phyloP scores from a whole-genome alignment of 208 protist species.

The Trypanosomatidae sp. region DNA sequence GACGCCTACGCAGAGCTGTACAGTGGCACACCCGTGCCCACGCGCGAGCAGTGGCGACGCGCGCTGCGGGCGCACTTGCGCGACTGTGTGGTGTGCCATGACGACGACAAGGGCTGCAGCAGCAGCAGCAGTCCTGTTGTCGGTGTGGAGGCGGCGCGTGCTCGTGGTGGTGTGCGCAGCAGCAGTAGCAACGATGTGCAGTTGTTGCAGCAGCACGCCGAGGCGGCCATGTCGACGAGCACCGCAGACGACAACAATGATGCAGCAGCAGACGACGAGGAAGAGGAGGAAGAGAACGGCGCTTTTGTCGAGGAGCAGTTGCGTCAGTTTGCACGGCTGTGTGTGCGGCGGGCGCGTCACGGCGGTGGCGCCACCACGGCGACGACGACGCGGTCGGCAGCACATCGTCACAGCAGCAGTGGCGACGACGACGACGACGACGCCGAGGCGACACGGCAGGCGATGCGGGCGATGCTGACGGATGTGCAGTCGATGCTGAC shows the following conservation, averaged over 20 bases:
- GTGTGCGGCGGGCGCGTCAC: constrained; percentile 15
- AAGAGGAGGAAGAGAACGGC: constrained; percentile 22
- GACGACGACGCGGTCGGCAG: too few relatives aligned
- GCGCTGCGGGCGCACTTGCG: constrained; percentile 2
- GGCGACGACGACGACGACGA: too few relatives aligned
- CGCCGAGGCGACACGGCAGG: too few relatives aligned
- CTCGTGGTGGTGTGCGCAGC: neutral
- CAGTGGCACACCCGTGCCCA: constrained; percentile 28
- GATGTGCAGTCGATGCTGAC: too few relatives aligned
- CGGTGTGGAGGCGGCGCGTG: too few relatives aligned
- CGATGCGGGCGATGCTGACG: too few relatives aligned
- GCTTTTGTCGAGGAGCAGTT: constrained; percentile 30
- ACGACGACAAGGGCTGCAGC: neutral
- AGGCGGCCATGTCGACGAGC: too few relatives aligned
- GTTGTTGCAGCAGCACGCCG: neutral
- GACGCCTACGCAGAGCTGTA: constrained; percentile 26
- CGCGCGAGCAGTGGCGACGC: constrained; percentile 13
- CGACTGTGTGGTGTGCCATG: too few relatives aligned
- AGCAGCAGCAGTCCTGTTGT: too few relatives aligned
- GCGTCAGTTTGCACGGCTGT: constrained; percentile 23
- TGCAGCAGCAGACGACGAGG: neutral
- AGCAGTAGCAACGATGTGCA: neutral
- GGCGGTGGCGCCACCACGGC: neutral
- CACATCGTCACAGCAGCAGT: too few relatives aligned
- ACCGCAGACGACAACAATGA: neutral